phyloP scores from a whole-genome alignment of 768 basidiomycete species.

The Serendipita sp. region DNA sequence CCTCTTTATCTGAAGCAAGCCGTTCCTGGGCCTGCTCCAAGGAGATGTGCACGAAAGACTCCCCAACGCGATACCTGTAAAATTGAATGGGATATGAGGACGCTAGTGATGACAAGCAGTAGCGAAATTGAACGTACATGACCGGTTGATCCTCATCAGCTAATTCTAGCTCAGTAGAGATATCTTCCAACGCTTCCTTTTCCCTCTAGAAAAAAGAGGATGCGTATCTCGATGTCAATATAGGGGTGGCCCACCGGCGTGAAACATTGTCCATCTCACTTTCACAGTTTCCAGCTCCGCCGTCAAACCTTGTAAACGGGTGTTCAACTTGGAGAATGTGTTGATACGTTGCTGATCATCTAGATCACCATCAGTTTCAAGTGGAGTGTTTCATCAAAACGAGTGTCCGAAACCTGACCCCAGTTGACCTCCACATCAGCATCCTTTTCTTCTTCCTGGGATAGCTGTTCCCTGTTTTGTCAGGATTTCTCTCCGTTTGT shows the following conservation, averaged over 20 bases:
- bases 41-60: constrained; percentile 71
- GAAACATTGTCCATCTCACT: constrained; percentile 27
- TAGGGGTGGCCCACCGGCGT: too few species aligned
- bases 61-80: constrained; percentile 73
- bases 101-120: neutral
- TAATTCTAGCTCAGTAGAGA: constrained; percentile 74
- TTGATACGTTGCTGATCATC: constrained; percentile 84
- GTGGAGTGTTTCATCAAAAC: constrained; percentile 6
- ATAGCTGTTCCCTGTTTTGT: constrained; percentile 31
- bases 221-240: constrained; percentile 4
- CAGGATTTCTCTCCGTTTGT: neutral
- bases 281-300: constrained; percentile 58
- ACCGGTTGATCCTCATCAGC: constrained; percentile 72
- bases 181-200: constrained; percentile 86
- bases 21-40: constrained; percentile 52
- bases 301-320: constrained; percentile 53
- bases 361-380: constrained; percentile 19
- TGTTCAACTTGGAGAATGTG: constrained; percentile 81
- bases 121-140: constrained; percentile 33
- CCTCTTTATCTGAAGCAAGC: constrained; percentile 52
- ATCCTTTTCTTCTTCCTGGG: constrained; percentile 61
- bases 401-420: constrained; percentile 40
- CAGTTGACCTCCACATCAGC: constrained; percentile 69
- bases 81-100: neutral
- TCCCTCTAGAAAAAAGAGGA: constrained; percentile 46